Evolutionary conservation across 495 filamentous ascomycete species (phyloP).

Genomic region (Barbatosphaeria neglecta): DNA sequence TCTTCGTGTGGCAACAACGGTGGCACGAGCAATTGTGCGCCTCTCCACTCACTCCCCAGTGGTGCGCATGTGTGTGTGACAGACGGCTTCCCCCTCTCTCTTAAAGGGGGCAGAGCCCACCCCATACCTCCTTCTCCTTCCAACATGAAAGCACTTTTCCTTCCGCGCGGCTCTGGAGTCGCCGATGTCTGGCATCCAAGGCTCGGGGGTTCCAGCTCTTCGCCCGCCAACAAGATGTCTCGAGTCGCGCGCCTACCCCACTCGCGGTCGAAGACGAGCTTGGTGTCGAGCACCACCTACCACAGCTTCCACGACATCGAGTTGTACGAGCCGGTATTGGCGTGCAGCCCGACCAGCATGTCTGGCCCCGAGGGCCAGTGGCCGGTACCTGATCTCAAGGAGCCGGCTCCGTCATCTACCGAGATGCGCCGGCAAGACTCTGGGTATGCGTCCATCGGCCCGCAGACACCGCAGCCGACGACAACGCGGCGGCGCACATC

Average conservation of each 20-base stretch:
- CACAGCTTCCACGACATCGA: slow-evolving; percentile 37
- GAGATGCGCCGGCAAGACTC: slow-evolving; percentile 38
- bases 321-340: slow-evolving; percentile 14
- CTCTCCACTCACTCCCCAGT: too few relatives aligned
- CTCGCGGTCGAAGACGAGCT: slow-evolving; percentile 27
- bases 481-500: slow-evolving; percentile 12
- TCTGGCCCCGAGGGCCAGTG: slow-evolving; percentile 1
- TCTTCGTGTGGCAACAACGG: neutral
- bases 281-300: slow-evolving; percentile 32
- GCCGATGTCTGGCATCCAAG: neutral
- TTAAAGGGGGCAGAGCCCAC: neutral
- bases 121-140: neutral
- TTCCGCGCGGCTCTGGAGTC: neutral
- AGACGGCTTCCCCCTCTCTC: neutral
- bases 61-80: too few relatives aligned
- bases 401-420: slow-evolving; percentile 5
- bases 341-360: slow-evolving; percentile 2
- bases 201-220: neutral
- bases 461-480: slow-evolving; percentile 12
- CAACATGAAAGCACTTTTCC: neutral
- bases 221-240: slow-evolving; percentile 15
- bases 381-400: slow-evolving; percentile 1
- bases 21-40: too few relatives aligned
- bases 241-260: slow-evolving; percentile 19
- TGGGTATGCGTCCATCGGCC: slow-evolving; percentile 33